These are phyloP conservation scores for Actinomucor elegans DNA, from an alignment of 371 early-diverging fungal species.

Conservation along the genomic window DNA sequence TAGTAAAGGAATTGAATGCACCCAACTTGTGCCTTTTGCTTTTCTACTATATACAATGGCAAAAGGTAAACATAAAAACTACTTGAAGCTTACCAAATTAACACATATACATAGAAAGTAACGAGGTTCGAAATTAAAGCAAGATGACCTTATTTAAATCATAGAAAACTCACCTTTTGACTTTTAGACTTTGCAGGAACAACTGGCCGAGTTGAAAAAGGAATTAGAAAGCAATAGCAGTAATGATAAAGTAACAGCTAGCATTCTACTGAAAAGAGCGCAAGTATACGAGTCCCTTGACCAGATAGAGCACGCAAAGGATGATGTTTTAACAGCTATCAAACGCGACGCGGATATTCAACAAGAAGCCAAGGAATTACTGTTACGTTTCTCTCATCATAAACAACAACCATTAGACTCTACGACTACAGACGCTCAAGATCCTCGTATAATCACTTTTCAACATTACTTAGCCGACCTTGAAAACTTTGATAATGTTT, in stretches of 20 bases:
- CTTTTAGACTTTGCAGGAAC: conserved; percentile 5
- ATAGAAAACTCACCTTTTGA: not conserved
- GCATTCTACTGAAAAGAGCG: conserved; percentile 37
- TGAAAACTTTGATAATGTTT: conserved; percentile 5
- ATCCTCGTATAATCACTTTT: conserved; percentile 14
- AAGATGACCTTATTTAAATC: no score
- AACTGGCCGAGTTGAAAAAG: conserved; percentile 3
- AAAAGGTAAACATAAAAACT: not conserved
- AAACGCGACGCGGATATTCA: conserved; percentile 31
- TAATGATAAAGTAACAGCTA: conserved; percentile 19
- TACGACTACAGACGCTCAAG: not conserved
- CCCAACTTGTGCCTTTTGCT: not conserved
- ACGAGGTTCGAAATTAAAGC: not conserved
- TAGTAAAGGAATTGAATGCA: no score
- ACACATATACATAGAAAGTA: not conserved
- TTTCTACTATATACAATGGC: not conserved
- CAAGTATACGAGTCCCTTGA: conserved; percentile 26
- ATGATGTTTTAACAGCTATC: conserved; percentile 42
- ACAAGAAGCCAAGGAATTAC: conserved; percentile 29
- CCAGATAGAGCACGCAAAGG: conserved; percentile 30
- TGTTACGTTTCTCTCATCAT: conserved; percentile 13
- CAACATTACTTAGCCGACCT: conserved; percentile 19
- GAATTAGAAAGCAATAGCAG: conserved; percentile 9
- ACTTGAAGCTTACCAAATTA: not conserved
- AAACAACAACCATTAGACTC: not conserved